Percentiles rank a stretch among this genome's conserved stretches.
These are phyloP conservation scores for Serendipita sp. DNA, from an alignment of 768 basidiomycete genomes.

Conservation along the genomic window DNA sequence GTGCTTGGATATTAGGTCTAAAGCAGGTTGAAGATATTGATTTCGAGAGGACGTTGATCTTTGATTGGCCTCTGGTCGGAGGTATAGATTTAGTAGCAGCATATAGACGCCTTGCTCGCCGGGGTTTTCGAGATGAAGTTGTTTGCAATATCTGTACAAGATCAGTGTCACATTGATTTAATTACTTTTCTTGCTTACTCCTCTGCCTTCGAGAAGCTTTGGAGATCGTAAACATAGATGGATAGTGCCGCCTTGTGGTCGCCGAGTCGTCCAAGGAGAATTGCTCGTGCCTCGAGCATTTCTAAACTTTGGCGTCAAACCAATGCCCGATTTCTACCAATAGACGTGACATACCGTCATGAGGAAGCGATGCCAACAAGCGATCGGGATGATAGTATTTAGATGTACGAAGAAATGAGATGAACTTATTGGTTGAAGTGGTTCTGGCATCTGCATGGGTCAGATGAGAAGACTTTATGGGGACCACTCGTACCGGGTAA, in stretches of 20 bases:
- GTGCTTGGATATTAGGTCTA: slow-evolving; percentile 78
- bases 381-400: slow-evolving; percentile 59
- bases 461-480: neutral
- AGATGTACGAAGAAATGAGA: slow-evolving; percentile 62
- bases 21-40: slow-evolving; percentile 56
- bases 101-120: slow-evolving; percentile 58
- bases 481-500: neutral
- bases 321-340: neutral
- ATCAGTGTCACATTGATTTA: neutral
- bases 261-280: slow-evolving; percentile 76
- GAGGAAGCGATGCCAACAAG: slow-evolving; percentile 63
- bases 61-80: slow-evolving; percentile 46
- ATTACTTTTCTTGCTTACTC: slow-evolving; percentile 37
- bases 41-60: slow-evolving; percentile 17
- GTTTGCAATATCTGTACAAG: slow-evolving; percentile 68
- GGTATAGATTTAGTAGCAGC: slow-evolving; percentile 72
- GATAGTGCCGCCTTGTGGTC: slow-evolving; percentile 92
- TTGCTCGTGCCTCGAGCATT: slow-evolving; percentile 80
- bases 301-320: no score
- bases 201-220: slow-evolving; percentile 77
- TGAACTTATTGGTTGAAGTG: slow-evolving; percentile 48
- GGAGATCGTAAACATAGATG: slow-evolving; percentile 78
- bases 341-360: slow-evolving; percentile 50
- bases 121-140: slow-evolving; percentile 45
- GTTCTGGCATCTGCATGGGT: slow-evolving; percentile 27